A percentile compares a stretch with the other conserved stretches of the same genome.
Evolutionary conservation across 768 basidiomycete species (phyloP).

Genomic region (Dentipellis fragilis): DNA sequence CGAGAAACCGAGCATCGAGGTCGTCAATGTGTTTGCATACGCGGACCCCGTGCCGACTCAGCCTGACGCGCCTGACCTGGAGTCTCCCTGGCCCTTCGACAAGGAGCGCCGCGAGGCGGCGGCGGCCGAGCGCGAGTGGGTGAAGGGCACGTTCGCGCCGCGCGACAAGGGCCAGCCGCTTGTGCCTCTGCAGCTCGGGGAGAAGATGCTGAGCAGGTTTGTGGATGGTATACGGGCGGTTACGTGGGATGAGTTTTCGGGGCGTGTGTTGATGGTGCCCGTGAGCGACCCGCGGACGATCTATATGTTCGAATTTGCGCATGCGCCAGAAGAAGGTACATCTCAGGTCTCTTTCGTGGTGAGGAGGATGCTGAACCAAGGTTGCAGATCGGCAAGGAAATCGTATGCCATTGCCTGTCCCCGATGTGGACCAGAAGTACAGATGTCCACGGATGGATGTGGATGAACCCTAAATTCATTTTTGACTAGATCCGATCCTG

Average conservation of each 20-base stretch:
- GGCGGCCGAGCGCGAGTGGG: conserved; percentile 12
- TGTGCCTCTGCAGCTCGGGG: conserved; percentile 7
- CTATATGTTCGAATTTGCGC: conserved; percentile 12
- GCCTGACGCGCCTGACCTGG: neutral
- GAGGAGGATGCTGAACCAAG: neutral
- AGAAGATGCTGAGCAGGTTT: conserved; percentile 7
- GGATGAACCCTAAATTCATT: too few species aligned
- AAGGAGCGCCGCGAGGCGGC: conserved; percentile 7
- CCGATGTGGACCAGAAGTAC: conserved; percentile 10
- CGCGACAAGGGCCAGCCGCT: conserved; percentile 9
- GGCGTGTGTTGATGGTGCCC: conserved; percentile 8
- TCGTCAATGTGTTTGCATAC: conserved; percentile 11
- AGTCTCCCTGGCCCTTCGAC: conserved; percentile 8
- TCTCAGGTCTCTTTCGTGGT: neutral
- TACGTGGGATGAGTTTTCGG: conserved; percentile 13
- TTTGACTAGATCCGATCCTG: too few species aligned
- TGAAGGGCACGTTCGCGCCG: conserved; percentile 3
- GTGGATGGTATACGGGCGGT: conserved; percentile 4
- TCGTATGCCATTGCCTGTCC: conserved; percentile 10
- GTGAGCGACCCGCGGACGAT: conserved; percentile 6
- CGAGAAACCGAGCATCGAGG: neutral
- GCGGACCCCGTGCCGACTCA: conserved; percentile 6
- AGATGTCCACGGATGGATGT: neutral
- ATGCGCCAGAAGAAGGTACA: conserved; percentile 12
- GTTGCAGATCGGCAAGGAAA: conserved; percentile 9